A percentile compares a stretch with the other conserved stretches of the same genome.
These are phyloP conservation scores for Podospora anserina DNA, from an alignment of 495 filamentous ascomycete genomes.

Conservation along the genomic window DNA sequence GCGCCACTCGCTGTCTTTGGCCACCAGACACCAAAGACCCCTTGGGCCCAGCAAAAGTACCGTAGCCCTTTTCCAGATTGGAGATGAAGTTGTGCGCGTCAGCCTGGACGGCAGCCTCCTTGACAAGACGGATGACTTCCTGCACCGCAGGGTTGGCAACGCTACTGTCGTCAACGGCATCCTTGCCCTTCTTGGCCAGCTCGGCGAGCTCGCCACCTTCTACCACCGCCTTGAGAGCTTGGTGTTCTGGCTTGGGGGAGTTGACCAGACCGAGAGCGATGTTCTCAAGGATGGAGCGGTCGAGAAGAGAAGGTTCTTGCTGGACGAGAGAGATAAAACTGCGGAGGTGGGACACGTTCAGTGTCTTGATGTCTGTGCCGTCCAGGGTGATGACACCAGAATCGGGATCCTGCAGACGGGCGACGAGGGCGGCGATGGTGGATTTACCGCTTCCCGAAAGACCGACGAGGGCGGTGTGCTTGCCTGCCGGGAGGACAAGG, in stretches of 20 bases:
- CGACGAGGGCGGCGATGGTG: conserved; percentile 72
- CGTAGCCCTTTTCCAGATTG: conserved; percentile 40
- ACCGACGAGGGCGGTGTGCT: conserved; percentile 73
- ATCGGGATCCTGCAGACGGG: conserved; percentile 34
- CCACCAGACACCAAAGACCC: conserved; percentile 53
- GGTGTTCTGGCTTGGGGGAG: conserved; percentile 48
- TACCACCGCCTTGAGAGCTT: conserved; percentile 23
- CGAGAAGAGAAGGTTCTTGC: conserved; percentile 64
- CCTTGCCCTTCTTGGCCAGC: conserved; percentile 16
- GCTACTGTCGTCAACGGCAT: conserved; percentile 26
- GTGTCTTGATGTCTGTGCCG: conserved; percentile 48
- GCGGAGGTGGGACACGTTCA: conserved; percentile 58
- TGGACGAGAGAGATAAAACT: conserved; percentile 60
- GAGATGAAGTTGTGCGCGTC: conserved; percentile 41
- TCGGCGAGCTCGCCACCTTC: conserved; percentile 15
- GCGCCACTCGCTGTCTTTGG: conserved; percentile 61
- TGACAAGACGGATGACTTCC: conserved; percentile 33
- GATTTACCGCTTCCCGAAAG: conserved; percentile 65
- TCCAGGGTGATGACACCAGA: conserved; percentile 36
- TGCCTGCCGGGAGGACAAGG: conserved; percentile 73
- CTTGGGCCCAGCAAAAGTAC: conserved; percentile 48
- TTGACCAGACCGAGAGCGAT: conserved; percentile 63
- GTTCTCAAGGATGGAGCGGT: conserved; percentile 65
- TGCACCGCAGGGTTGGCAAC: conserved; percentile 24
- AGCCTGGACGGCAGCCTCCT: conserved; percentile 36